Conservation (phyloP, 2,329 filamentous ascomycete genomes). For the Daldinia sp. region DNA sequence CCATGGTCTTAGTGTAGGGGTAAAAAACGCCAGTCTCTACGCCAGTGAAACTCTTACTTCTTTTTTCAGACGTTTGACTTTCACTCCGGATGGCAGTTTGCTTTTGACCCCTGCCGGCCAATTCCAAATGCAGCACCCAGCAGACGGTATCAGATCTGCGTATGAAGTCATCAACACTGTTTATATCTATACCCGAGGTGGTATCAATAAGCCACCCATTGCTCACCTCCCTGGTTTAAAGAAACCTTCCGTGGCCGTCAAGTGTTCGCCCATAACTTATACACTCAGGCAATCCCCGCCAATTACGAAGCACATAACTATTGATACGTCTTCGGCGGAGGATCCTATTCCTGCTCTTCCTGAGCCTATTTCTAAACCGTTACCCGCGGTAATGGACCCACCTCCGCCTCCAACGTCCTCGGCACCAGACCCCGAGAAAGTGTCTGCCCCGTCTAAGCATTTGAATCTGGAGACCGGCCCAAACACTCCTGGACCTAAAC, state of each 20-base stretch:
- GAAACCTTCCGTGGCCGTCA: constrained; percentile 95
- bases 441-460: constrained; percentile 61
- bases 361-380: constrained; percentile 76
- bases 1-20: constrained; percentile 63
- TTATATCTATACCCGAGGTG: constrained; percentile 95
- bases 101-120: constrained; percentile 95
- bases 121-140: constrained; percentile 81
- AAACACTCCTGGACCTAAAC: constrained; percentile 65
- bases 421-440: constrained; percentile 56
- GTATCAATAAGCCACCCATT: constrained; percentile 95
- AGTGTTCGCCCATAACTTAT: constrained; percentile 91
- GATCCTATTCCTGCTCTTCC: constrained; percentile 85
- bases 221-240: constrained; percentile 96
- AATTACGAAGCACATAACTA: constrained; percentile 86
- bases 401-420: constrained; percentile 70
- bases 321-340: constrained; percentile 89
- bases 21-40: constrained; percentile 89
- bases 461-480: constrained; percentile 57
- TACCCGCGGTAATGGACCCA: constrained; percentile 78
- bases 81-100: constrained; percentile 93
- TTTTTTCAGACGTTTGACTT: constrained; percentile 92
- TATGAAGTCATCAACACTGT: constrained; percentile 97
- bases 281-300: constrained; percentile 74
- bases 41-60: constrained; percentile 97
- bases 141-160: constrained; percentile 69